Evolutionary conservation across 306 rosid species (phyloP), one percentile per base, ranked within the genome.

Genomic region (Cicer judaicum): DNA sequence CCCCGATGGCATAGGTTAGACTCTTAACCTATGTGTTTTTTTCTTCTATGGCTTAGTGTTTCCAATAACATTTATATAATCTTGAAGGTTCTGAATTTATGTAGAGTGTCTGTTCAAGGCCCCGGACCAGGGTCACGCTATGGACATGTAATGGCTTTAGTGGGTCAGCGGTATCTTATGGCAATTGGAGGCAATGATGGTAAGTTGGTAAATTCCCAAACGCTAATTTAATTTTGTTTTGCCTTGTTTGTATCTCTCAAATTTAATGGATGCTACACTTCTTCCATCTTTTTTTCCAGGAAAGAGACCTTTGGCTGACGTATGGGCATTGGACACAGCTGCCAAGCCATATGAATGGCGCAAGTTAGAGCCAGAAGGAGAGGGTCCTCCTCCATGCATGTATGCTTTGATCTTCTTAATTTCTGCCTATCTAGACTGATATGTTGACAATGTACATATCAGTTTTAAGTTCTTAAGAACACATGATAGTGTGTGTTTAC

Each of bases 351-450:
- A 95, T 68, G 99, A 95, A 77, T 95, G 99, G 99, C 99, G 97
- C 64, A 95, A 92, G 86, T 82, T 95, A 89, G 99, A 92, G 79
- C 99, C 99, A 39, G 99, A 95, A 83, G 99, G 99, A 69, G 99
- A 95, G 87, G 99, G 98, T 68, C 99, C 99, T 18, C 99, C 99
- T 78, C 99, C 99, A 72, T 95, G 99, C 99, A 95, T 95, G 99
- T 95, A 89, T 74, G 60, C 75, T 72, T 66, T 73, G 78, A 44
- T 81, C 68, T 77, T 72, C 76, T 21, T 52, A 39, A 74, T 70
- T 59, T 65, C 68, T 49, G 59, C 81, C 39, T 74, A 64, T 70
- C 46, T 74, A 13, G 44, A 63, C 52, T 68, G 62, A 80, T 67
- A 36, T 77, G 66, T 72, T 67, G 67, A 40, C 18, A 47, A 19